Evolutionary conservation across 1,284 basidiomycete species (phyloP).

Genomic region (Trichosporon ovoides): DNA sequence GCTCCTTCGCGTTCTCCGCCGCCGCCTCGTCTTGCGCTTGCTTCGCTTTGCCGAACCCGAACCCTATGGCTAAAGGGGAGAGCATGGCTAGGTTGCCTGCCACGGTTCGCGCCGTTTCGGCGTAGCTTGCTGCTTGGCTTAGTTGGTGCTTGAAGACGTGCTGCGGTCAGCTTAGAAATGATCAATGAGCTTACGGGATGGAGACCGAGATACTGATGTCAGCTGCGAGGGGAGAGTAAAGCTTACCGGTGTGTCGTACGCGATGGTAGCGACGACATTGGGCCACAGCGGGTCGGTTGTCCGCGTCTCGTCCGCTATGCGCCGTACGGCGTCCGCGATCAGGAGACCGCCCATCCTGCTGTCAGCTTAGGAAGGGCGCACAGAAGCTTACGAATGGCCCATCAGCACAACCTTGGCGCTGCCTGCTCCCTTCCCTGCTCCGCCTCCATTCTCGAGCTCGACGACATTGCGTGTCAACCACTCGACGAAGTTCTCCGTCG

Average conservation of each 20-base stretch:
- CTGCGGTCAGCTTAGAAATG: slow-evolving; percentile 26
- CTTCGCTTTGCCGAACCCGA: slow-evolving; percentile 36
- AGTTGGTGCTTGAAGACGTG: slow-evolving; percentile 63
- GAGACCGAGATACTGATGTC: slow-evolving; percentile 68
- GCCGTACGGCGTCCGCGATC: slow-evolving; percentile 73
- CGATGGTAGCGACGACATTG: slow-evolving; percentile 40
- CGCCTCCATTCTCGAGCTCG: slow-evolving; percentile 65
- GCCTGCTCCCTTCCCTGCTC: slow-evolving; percentile 62
- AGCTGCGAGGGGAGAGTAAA: neutral
- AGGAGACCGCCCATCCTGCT: slow-evolving; percentile 82
- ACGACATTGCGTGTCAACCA: slow-evolving; percentile 80
- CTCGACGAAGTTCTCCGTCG: slow-evolving; percentile 77
- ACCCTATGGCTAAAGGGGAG: slow-evolving; percentile 53
- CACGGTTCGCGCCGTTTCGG: slow-evolving; percentile 58
- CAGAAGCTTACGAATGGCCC: slow-evolving; percentile 69
- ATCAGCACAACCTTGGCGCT: slow-evolving; percentile 77
- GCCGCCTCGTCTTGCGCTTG: slow-evolving; percentile 6
- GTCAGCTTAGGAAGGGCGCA: neutral
- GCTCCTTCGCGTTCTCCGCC: neutral
- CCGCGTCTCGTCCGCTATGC: slow-evolving; percentile 55
- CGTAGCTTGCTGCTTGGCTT: slow-evolving; percentile 68
- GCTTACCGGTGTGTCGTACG: slow-evolving; percentile 81
- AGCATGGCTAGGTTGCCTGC: slow-evolving; percentile 55
- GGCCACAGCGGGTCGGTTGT: slow-evolving; percentile 44
- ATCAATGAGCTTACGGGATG: slow-evolving; percentile 63